phyloP scores from a whole-genome alignment of 106 monocot genomes.

The Platanthera zijinensis region DNA sequence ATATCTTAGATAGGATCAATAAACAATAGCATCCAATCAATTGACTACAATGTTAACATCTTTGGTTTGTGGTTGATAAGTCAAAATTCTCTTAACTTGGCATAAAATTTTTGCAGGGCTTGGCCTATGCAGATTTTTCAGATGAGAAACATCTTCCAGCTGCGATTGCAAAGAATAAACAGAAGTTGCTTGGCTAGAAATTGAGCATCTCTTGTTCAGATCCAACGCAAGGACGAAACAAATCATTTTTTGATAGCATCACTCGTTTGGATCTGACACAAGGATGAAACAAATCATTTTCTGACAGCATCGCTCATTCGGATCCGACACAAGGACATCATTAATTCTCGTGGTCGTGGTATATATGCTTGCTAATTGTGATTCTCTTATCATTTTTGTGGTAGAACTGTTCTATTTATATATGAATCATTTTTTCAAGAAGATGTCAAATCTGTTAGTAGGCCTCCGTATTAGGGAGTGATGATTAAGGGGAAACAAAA shows the following conservation, averaged over 20 bases:
- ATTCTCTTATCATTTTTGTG: not conserved
- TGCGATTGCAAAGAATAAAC: conserved; percentile 74
- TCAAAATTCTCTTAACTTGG: not conserved
- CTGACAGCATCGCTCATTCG: no score
- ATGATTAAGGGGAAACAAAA: not conserved
- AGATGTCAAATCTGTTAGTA: not conserved
- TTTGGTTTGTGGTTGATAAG: not conserved
- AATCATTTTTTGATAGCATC: conserved; percentile 1
- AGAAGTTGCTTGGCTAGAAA: conserved; percentile 60
- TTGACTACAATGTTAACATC: not conserved
- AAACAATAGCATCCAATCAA: no score
- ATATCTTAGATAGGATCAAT: no score
- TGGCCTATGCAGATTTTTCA: conserved; percentile 88
- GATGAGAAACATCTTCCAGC: conserved; percentile 69
- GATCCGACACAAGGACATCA: no score
- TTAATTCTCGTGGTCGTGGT: conserved; percentile 33
- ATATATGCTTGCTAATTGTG: conserved; percentile 8
- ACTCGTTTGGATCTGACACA: no score
- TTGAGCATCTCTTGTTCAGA: conserved; percentile 79
- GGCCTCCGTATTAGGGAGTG: not conserved
- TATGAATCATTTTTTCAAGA: not conserved
- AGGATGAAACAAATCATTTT: no score
- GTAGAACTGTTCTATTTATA: not conserved
- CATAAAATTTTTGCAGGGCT: conserved; percentile 43
- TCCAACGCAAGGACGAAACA: conserved; percentile 49